Evolutionary conservation across 2,329 filamentous ascomycete species (phyloP), one percentile per base, ranked within the genome.

Genomic region (Thielaviopsis musarum): DNA sequence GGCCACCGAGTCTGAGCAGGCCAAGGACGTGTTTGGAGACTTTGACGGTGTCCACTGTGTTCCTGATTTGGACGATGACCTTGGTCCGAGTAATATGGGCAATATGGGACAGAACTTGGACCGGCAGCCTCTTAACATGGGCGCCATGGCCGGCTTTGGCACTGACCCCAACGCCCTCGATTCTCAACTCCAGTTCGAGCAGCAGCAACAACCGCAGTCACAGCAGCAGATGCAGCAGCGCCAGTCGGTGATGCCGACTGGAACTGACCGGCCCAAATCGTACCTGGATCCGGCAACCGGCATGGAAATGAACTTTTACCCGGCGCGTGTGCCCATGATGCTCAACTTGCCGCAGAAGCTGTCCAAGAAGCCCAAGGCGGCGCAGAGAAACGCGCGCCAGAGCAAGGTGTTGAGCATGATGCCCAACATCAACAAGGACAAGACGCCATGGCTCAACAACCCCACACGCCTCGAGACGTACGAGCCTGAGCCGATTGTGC

Each of bases 321-420:
- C 93, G 15, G 93, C 93, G 2, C 91, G 89, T 1, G 93, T 98
- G 2, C 93, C 93, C 2, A 84, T 87, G 63, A 91, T 95, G 84
- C 78, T 98, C 60, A 97, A 95, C 66, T 74, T 98, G 13, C 93
- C 93, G 0, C 89, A 90, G 52, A 87, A 89, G 66, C 74, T 97
- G 56, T 95, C 91, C 0, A 87, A 84, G 66, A 78, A 83, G 57
- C 82, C 85, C 9, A 80, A 85, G 58, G 73, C 80, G 2, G 72
- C 77, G 10, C 77, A 83, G 5, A 78, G 83, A 59, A 84, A 89
- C 59, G 79, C 83, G 64, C 81, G 88, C 58, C 82, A 86, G 22
- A 87, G 88, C 1, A 84, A 93, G 65, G 73, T 91, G 6, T 70
- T 94, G 52, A 82, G 79, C 64, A 76, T 78, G 45, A 80, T 89